These are phyloP conservation scores for Alternaria sp. DNA, from an alignment of 2,329 filamentous ascomycete species.

Conservation along the genomic window DNA sequence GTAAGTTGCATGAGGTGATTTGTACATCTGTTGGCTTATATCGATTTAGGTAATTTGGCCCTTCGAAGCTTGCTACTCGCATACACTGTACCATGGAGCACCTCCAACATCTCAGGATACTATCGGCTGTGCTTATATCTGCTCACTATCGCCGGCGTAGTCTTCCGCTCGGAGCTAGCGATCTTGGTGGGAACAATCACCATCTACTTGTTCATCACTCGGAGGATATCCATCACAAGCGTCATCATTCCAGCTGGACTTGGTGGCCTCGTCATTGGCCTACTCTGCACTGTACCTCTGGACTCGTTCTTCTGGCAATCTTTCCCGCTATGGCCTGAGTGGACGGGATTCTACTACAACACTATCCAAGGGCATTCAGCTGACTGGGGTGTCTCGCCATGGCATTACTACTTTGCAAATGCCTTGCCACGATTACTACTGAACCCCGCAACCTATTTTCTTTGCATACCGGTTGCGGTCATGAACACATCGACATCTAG, in stretches of 20 bases:
- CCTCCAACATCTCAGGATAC: constrained; percentile 50
- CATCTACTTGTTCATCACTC: constrained; percentile 66
- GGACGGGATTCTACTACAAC: constrained; percentile 89
- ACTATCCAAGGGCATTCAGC: constrained; percentile 81
- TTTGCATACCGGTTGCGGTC: constrained; percentile 59
- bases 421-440: constrained; percentile 82
- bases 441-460: constrained; percentile 71
- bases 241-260: constrained; percentile 71
- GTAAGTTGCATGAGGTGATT: constrained; percentile 57
- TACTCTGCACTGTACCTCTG: constrained; percentile 73
- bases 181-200: constrained; percentile 75
- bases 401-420: constrained; percentile 84
- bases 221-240: constrained; percentile 60
- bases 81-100: constrained; percentile 46
- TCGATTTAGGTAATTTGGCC: constrained; percentile 67
- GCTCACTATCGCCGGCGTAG: constrained; percentile 77
- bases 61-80: constrained; percentile 60
- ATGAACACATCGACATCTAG: constrained; percentile 54
- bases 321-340: constrained; percentile 82
- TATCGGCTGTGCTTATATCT: constrained; percentile 73
- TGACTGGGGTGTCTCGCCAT: constrained; percentile 86
- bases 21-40: not conserved
- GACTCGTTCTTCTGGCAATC: constrained; percentile 95
- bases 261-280: constrained; percentile 68
- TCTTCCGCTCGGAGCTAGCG: constrained; percentile 90